A percentile compares a stretch with the other conserved stretches of the same genome.
Evolutionary conservation across 768 basidiomycete species (phyloP).

Genomic region (Suillus plorans): DNA sequence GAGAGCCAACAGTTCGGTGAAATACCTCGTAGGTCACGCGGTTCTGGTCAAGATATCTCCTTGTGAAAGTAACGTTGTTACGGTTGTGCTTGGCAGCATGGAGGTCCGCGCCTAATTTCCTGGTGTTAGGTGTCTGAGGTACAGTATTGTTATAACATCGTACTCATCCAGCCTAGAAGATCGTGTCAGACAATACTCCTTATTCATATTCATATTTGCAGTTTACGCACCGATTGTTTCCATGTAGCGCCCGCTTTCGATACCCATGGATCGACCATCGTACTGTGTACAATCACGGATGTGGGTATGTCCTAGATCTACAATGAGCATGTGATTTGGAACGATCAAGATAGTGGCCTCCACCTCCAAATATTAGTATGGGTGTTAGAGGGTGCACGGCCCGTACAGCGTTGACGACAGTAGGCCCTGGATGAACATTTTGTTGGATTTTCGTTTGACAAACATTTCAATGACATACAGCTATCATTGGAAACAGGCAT

Average conservation of each 20-base stretch:
- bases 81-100: conserved; percentile 34
- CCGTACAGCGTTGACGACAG: conserved; percentile 73
- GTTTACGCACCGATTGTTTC: conserved; percentile 76
- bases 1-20: not conserved
- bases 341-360: not conserved
- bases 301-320: conserved; percentile 59
- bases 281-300: conserved; percentile 74
- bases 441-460: not conserved
- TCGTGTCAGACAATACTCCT: not conserved
- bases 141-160: conserved; percentile 14
- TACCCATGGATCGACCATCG: conserved; percentile 70
- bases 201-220: not conserved
- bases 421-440: conserved; percentile 49
- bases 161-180: conserved; percentile 60
- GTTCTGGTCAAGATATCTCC: conserved; percentile 81
- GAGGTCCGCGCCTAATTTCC: conserved; percentile 45
- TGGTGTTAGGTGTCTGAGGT: not conserved
- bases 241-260: conserved; percentile 89
- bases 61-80: conserved; percentile 57
- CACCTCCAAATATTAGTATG: conserved; percentile 80
- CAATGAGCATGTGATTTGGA: not conserved
- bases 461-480: conserved; percentile 36
- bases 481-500: conserved; percentile 77
- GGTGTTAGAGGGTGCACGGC: conserved; percentile 71
- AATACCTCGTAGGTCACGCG: conserved; percentile 69